phyloP scores from a whole-genome alignment of 768 basidiomycete genomes.

The Mycena kentingensis region DNA sequence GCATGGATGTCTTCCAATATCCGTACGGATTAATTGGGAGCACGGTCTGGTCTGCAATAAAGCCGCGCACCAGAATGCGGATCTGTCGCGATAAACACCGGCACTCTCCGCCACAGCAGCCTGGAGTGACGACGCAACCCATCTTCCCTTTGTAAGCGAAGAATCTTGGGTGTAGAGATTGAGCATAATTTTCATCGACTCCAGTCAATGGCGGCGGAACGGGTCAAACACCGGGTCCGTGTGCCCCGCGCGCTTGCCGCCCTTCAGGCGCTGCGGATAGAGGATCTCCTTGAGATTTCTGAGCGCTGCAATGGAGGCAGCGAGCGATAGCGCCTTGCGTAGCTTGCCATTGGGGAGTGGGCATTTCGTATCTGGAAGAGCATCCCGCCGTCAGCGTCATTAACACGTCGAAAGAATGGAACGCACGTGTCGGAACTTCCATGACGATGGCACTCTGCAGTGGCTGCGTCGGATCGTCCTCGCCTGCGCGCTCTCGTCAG shows the following conservation, averaged over 20 bases:
- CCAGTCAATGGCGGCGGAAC: background rate
- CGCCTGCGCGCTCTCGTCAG: too few relatives aligned
- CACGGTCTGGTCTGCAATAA: constrained; percentile 2
- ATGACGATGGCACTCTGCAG: too few relatives aligned
- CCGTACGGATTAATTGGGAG: constrained; percentile 12
- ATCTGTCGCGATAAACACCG: background rate
- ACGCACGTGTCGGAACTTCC: too few relatives aligned
- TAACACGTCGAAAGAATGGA: too few relatives aligned
- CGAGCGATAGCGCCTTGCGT: background rate
- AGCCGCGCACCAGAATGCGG: background rate
- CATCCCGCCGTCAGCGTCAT: too few relatives aligned
- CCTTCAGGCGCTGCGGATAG: too few relatives aligned
- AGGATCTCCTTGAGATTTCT: background rate
- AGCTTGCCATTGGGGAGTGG: background rate
- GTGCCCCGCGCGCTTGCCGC: too few relatives aligned
- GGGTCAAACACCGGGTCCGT: background rate
- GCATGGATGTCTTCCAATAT: constrained; percentile 9
- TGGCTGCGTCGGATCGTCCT: too few relatives aligned
- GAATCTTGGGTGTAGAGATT: background rate
- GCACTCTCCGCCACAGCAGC: background rate
- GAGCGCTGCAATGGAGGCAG: background rate
- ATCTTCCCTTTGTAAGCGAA: background rate
- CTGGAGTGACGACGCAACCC: constrained; percentile 2
- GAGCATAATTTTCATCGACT: background rate
- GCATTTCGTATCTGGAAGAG: too few relatives aligned